Evolutionary conservation across 495 filamentous ascomycete species (phyloP), one percentile per base, ranked within the genome.

Genomic region (Eremomyces bilateralis): DNA sequence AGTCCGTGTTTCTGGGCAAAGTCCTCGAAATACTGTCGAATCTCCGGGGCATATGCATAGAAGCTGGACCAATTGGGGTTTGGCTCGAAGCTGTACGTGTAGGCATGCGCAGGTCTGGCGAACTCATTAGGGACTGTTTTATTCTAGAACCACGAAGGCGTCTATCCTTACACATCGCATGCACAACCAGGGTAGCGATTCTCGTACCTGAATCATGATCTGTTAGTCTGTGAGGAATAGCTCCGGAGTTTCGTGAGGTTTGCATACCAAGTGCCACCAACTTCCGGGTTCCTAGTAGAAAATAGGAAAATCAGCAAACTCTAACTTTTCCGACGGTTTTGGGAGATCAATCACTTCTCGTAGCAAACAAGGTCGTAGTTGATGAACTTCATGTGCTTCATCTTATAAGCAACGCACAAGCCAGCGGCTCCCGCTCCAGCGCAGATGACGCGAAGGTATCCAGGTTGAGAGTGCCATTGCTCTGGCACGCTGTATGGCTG

Each of bases 41-140:
- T 57, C 35, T 57, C 53, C n/a, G 15, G 15, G 3, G 46, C 53
- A 20, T 29, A 31, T 12, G 53, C 48, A 40, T 49, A 57, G 41
- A 48, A 57, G 3, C 41, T 35, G n/a, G 35, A 43, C 49, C 49
- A 56, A 34, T 55, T 45, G 8, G 47, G 42, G 25, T 56, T 56
- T 4, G 51, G 51, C 29, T 52, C 49, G 33, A 41, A 56, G 2
- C 50, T 45, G 32, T 39, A 53, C 15, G 44, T 49, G 30, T 52
- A 47, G 21, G 42, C 39, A 13, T 27, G 24, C 13, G 24, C 24
- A 8, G 24, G n/a, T n/a, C n/a, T n/a, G n/a, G n/a, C n/a, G n/a
- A n/a, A n/a, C n/a, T n/a, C n/a, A n/a, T n/a, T n/a, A n/a, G n/a
- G n/a, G n/a, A n/a, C n/a, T n/a, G n/a, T n/a, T n/a, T n/a, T n/a